Evolutionary conservation across 768 basidiomycete species (phyloP).

Genomic region (Tulasnella sp.): DNA sequence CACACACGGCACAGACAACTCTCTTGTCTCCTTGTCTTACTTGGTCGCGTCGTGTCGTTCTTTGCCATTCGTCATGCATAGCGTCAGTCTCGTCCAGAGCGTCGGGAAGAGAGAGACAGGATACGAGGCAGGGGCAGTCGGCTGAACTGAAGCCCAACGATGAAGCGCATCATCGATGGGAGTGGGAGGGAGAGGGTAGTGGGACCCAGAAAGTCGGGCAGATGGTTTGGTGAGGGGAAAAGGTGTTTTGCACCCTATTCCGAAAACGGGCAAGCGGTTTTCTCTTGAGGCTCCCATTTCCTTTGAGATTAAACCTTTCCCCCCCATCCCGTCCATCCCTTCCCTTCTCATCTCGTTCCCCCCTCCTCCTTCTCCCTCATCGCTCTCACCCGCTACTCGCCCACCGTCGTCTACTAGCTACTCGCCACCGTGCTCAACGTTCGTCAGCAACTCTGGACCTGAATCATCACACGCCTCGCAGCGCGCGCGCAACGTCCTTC

Average conservation of each 20-base stretch:
- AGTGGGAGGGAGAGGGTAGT: neutral
- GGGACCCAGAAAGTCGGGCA: neutral
- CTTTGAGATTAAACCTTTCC: neutral
- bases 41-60: too few relatives aligned
- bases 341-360: neutral
- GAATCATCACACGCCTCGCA: too few relatives aligned
- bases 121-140: neutral
- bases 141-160: neutral
- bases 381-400: neutral
- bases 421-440: too few relatives aligned
- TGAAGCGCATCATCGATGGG: neutral
- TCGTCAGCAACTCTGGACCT: too few relatives aligned
- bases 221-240: neutral
- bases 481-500: too few relatives aligned
- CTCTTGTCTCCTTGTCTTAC: too few relatives aligned
- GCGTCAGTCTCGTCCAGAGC: too few relatives aligned
- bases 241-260: neutral
- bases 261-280: slow-evolving; percentile 2
- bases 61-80: too few relatives aligned
- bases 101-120: too few relatives aligned
- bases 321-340: neutral
- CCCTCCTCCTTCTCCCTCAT: neutral
- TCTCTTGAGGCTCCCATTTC: neutral
- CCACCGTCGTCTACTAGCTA: too few relatives aligned
- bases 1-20: too few relatives aligned